Evolutionary conservation across 352 stramenopile species (phyloP), one percentile per base, ranked within the genome.

Genomic region (Phytophthora fragariaefolia): DNA sequence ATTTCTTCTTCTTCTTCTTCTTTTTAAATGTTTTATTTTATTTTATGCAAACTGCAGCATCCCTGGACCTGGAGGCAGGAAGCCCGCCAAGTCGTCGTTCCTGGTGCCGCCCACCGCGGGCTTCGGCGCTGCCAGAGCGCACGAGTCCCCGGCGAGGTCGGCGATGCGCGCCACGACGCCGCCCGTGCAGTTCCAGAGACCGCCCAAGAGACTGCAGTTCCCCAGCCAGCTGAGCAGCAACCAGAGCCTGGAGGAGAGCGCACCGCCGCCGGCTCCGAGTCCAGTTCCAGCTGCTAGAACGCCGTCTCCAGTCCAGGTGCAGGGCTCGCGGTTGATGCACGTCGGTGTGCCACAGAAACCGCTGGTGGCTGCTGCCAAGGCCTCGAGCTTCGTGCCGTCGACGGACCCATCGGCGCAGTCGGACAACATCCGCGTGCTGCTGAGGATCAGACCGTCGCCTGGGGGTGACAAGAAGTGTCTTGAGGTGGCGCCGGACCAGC

Each of bases 341-440:
- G n/a, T 43, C 38, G 12, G 12, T 12, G 30, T 12, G 12, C 38
- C 38, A 15, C n/a, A 47, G 17, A 58, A 18, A 9, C 53, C 36
- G 27, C 40, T 40, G 4, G 38, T 50, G 20, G 13, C 52, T 32
- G 26, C 34, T 50, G 15, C 28, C 36, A n/a, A n/a, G n/a, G 46
- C 23, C 13, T 69, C 62, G 30, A 55, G 22, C 46, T 69, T 64
- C 18, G 36, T 68, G 20, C 6, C 56, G 18, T 56, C 54, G 0
- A 62, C 28, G 22, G 47, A 54, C 7, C 13, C 55, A 27, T 24
- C 42, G 18, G 50, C 64, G 1, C 55, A 69, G 57, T 75, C 73
- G 23, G 83, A 93, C 56, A 93, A 79, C 43, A 93, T 93, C 51
- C 85, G 85, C 43, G 84, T 90, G 17, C 32, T 93, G 54, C 57